Evolutionary conservation across 2,329 filamentous ascomycete genomes (phyloP).

Genomic region (Claviceps spartinae): DNA sequence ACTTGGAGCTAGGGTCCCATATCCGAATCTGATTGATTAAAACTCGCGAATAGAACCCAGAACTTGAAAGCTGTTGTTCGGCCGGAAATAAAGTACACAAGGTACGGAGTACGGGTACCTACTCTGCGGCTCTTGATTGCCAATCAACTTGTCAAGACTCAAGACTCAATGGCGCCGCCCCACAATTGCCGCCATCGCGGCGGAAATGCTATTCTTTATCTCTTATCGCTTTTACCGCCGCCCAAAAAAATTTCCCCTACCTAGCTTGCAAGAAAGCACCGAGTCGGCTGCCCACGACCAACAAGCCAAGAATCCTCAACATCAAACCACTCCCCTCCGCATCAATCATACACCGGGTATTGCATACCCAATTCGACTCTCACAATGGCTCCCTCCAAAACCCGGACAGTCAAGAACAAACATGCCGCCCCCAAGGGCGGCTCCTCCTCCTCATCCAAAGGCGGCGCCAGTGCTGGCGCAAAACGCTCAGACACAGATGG

Average conservation of each 20-base stretch:
- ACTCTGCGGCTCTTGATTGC: too few relatives aligned
- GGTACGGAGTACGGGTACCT: too few relatives aligned
- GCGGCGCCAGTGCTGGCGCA: slow-evolving; percentile 14
- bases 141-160: too few relatives aligned
- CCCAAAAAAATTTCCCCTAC: slow-evolving; percentile 1
- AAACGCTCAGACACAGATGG: slow-evolving; percentile 28
- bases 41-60: too few relatives aligned
- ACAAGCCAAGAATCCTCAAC: not conserved
- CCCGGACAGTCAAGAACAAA: slow-evolving; percentile 50
- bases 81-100: too few relatives aligned
- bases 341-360: not conserved
- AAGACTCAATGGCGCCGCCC: not conserved
- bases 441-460: slow-evolving; percentile 19
- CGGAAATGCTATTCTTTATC: slow-evolving; percentile 3
- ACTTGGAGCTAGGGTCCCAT: too few relatives aligned
- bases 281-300: not conserved
- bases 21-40: too few relatives aligned
- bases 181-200: not conserved
- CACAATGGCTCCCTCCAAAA: slow-evolving; percentile 41
- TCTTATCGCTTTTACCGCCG: slow-evolving; percentile 2
- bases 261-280: not conserved
- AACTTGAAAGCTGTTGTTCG: too few relatives aligned
- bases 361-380: not conserved
- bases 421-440: slow-evolving; percentile 39
- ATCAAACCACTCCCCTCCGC: not conserved